Conservation (phyloP, 192 early-diverging fungal genomes). For the Entomortierella beljakovae region DNA sequence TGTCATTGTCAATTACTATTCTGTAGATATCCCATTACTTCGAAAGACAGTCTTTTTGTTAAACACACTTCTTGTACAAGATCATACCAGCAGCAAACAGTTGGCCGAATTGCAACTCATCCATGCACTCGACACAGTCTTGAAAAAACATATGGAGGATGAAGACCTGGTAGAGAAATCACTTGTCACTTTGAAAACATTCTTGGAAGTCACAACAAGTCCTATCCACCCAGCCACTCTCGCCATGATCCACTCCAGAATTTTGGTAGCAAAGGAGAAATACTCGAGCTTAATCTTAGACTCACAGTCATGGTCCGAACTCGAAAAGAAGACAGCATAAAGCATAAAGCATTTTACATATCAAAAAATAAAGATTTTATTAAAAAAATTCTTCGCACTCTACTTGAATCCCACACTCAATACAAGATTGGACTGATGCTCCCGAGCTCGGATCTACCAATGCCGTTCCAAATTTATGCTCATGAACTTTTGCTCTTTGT, state of each 20-base stretch:
- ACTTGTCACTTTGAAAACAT: slow-evolving; percentile 37
- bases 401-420: slow-evolving; percentile 71
- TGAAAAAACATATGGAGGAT: slow-evolving; percentile 57
- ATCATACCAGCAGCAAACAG: slow-evolving; percentile 53
- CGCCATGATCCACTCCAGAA: slow-evolving; percentile 20
- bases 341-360: not conserved
- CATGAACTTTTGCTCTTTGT: slow-evolving; percentile 74
- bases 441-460: slow-evolving; percentile 63
- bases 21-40: slow-evolving; percentile 53
- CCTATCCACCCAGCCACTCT: slow-evolving; percentile 21
- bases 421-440: slow-evolving; percentile 68
- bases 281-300: slow-evolving; percentile 27
- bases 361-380: slow-evolving; percentile 2
- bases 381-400: slow-evolving; percentile 77
- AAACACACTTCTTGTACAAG: slow-evolving; percentile 72
- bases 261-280: slow-evolving; percentile 40
- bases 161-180: slow-evolving; percentile 64
- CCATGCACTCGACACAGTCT: slow-evolving; percentile 54
- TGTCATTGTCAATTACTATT: slow-evolving; percentile 12
- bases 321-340: slow-evolving; percentile 38
- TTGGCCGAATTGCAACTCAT: slow-evolving; percentile 61
- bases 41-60: slow-evolving; percentile 73
- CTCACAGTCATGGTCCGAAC: slow-evolving; percentile 27
- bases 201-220: slow-evolving; percentile 14
- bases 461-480: slow-evolving; percentile 76